Percentiles rank a stretch among this genome's conserved stretches.
phyloP scores from a whole-genome alignment of 805 yeast genomes.

The Saccharomycopsis guyanensis region DNA sequence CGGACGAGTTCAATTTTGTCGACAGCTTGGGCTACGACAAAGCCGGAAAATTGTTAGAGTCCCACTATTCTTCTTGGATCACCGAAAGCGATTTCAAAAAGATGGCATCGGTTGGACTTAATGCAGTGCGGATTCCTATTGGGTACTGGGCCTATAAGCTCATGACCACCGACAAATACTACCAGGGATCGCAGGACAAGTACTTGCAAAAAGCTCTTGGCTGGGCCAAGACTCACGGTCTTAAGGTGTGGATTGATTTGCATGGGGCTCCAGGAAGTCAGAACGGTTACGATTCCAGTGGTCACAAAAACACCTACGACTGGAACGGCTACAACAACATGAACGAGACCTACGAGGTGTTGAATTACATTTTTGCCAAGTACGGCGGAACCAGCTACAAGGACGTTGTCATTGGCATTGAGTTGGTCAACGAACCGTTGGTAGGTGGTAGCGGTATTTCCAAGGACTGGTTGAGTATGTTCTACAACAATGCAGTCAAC shows the following conservation, averaged over 20 bases:
- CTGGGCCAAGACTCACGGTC: conserved; percentile 58
- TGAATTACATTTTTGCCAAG: conserved; percentile 42
- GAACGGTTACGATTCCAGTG: conserved; percentile 80
- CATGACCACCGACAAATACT: conserved; percentile 49
- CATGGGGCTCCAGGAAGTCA: conserved; percentile 84
- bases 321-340: conserved; percentile 40
- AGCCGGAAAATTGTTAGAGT: conserved; percentile 35
- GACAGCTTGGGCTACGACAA: conserved; percentile 39
- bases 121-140: conserved; percentile 66
- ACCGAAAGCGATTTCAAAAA: conserved; percentile 49
- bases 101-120: conserved; percentile 48
- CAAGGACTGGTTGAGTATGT: conserved; percentile 46
- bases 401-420: conserved; percentile 60
- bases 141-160: conserved; percentile 64
- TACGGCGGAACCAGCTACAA: conserved; percentile 42
- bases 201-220: conserved; percentile 57
- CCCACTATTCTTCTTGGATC: conserved; percentile 53
- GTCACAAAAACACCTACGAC: conserved; percentile 42
- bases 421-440: conserved; percentile 67
- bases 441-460: conserved; percentile 44
- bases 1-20: conserved; percentile 55
- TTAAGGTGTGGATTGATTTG: conserved; percentile 67
- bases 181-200: conserved; percentile 48
- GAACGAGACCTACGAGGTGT: conserved; percentile 41
- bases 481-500: conserved; percentile 54